Evolutionary conservation across 805 yeast genomes (phyloP), one percentile per base, ranked within the genome.

Genomic region (Candida nonsorbophila): DNA sequence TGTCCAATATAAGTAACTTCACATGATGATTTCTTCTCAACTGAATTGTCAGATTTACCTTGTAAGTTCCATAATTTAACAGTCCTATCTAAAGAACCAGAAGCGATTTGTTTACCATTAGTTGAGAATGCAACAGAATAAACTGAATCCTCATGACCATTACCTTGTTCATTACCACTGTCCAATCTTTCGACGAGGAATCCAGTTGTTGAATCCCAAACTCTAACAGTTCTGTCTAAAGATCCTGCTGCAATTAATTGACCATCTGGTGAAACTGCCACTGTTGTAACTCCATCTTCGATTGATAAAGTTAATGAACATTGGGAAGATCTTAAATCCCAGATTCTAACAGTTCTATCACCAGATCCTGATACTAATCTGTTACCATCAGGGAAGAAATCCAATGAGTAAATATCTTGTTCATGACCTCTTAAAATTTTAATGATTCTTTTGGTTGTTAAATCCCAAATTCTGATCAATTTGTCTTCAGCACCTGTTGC

Each of bases 211-310:
- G 95, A 82, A 62, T 90, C 96, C 97, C 97, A 90, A 27, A 92
- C 95, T 40, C 97, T 74, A 29, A 92, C 97, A 18, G 95, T 83
- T 61, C 94, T 74, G 65, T 90, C 98, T 42, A 90, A 74, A 20
- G 95, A 84, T 28, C 98, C 98, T 11, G 97, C 97, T 22, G 97
- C 97, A 47, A 92, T 86, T 46, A 79, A 75, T 45, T 80, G 77
- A 22, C 97, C 96, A 57, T 90, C 94, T 28, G 97, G 97, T 6
- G 95, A 84, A 23, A 90, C 90, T 13, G 97, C 95, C 25, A 90
- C 97, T 0, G 98, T 90, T 32, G 98, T 90, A 30, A 90, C 97
- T 45, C 98, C 98, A 55, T 90, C 97, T 60, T 90, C 97, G 47
- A 90, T 88, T 11, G 87, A 76, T 42, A 90, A 69, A 26, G 95